Evolutionary conservation across 441 rosid species (phyloP).

Genomic region (Pelargonium citronellum): DNA sequence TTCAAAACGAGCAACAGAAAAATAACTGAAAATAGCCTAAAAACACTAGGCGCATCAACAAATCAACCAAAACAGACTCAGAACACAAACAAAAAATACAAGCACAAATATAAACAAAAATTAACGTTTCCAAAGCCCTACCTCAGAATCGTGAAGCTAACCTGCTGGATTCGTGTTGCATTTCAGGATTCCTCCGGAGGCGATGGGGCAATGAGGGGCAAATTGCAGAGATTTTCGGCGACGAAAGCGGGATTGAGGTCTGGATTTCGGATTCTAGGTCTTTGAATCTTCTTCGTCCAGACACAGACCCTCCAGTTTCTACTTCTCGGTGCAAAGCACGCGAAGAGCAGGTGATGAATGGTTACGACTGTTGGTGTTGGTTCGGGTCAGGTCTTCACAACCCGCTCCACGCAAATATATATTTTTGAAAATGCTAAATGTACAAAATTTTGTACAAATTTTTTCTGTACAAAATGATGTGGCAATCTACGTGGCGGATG

Average conservation of each 20-base stretch:
- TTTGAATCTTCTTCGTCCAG: neutral
- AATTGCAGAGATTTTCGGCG: neutral
- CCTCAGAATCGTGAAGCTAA: constrained; percentile 3
- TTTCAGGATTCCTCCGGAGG: neutral
- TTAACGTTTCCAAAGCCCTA: neutral
- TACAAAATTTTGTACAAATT: too few relatives aligned
- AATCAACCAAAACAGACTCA: constrained; percentile 5
- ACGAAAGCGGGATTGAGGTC: neutral
- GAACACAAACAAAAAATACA: neutral
- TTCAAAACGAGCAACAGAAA: constrained; percentile 20
- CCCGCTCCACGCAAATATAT: too few relatives aligned
- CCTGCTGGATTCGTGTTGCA: neutral
- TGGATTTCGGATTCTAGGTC: constrained; percentile 3
- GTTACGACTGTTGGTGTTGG: constrained; percentile 14
- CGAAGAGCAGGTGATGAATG: neutral
- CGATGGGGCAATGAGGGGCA: neutral
- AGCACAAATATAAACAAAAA: neutral
- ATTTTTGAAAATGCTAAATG: too few relatives aligned
- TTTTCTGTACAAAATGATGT: too few relatives aligned
- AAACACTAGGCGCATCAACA: neutral
- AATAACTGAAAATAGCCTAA: constrained; percentile 6
- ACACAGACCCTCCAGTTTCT: constrained; percentile 7
- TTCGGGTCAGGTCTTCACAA: too few relatives aligned
- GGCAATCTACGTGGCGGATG: too few relatives aligned
- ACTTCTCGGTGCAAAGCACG: neutral